Percentiles rank a stretch among this genome's conserved stretches.
Evolutionary conservation across 2,329 filamentous ascomycete species (phyloP).

Genomic region (Phaeosphaeriaceae sp.): DNA sequence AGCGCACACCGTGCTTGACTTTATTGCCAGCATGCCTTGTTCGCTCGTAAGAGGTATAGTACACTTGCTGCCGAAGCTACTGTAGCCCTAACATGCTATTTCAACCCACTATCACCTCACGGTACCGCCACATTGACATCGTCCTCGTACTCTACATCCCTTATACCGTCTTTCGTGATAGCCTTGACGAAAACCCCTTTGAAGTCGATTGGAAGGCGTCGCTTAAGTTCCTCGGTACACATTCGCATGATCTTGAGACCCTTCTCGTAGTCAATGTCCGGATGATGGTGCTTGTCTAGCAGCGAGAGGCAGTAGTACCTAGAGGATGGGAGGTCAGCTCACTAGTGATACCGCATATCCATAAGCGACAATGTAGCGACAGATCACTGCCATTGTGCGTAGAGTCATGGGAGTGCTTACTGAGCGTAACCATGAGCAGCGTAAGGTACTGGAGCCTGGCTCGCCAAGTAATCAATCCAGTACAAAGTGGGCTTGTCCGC

Average conservation of each 20-base stretch:
- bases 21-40: background rate
- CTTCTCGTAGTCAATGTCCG: constrained; percentile 86
- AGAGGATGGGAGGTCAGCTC: background rate
- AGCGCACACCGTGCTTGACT: background rate
- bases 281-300: constrained; percentile 97
- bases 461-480: constrained; percentile 97
- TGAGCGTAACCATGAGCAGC: constrained; percentile 98
- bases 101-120: constrained; percentile 43
- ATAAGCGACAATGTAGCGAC: background rate
- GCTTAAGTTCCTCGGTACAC: constrained; percentile 97
- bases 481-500: constrained; percentile 89
- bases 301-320: constrained; percentile 98
- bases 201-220: constrained; percentile 96
- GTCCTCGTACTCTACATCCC: constrained; percentile 84
- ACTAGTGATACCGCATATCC: background rate
- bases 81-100: constrained; percentile 7
- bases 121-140: constrained; percentile 71
- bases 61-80: constrained; percentile 13
- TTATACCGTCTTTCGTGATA: constrained; percentile 90
- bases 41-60: constrained; percentile 1
- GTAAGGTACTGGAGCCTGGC: constrained; percentile 86
- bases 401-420: constrained; percentile 58
- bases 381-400: background rate
- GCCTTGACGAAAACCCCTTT: constrained; percentile 95
- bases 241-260: constrained; percentile 91